Evolutionary conservation across 768 basidiomycete genomes (phyloP).

Genomic region (Lactarius deliciosus): DNA sequence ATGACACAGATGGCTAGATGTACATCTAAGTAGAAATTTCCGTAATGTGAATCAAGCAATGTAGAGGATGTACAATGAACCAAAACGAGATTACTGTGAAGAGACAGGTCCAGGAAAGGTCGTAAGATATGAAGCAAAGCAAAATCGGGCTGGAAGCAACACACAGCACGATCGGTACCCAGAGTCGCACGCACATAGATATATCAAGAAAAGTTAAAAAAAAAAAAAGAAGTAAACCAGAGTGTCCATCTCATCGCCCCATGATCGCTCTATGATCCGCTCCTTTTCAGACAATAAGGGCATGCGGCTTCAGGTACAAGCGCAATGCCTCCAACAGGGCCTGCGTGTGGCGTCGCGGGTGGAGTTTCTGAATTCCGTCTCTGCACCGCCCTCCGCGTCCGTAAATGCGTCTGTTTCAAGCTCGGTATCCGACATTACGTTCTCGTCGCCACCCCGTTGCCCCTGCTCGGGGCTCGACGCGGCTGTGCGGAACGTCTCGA

Average conservation of each 20-base stretch:
- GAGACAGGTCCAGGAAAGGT: not conserved
- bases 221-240: not conserved
- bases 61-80: constrained; percentile 22
- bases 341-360: not conserved
- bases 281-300: not conserved
- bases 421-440: constrained; percentile 16
- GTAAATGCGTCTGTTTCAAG: constrained; percentile 14
- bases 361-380: constrained; percentile 6
- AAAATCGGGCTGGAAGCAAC: not conserved
- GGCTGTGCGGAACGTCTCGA: constrained; percentile 24
- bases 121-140: not conserved
- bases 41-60: constrained; percentile 7
- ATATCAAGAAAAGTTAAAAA: not conserved
- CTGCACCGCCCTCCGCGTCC: constrained; percentile 16
- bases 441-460: not conserved
- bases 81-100: not conserved
- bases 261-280: too few relatives aligned
- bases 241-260: not conserved
- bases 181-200: not conserved
- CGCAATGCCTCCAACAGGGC: not conserved
- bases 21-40: constrained; percentile 11
- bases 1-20: not conserved
- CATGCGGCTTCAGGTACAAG: not conserved
- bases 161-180: not conserved
- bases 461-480: not conserved